A percentile compares a stretch with the other conserved stretches of the same genome.
phyloP scores from a whole-genome alignment of 768 basidiomycete species.

The Trametes cubensis region DNA sequence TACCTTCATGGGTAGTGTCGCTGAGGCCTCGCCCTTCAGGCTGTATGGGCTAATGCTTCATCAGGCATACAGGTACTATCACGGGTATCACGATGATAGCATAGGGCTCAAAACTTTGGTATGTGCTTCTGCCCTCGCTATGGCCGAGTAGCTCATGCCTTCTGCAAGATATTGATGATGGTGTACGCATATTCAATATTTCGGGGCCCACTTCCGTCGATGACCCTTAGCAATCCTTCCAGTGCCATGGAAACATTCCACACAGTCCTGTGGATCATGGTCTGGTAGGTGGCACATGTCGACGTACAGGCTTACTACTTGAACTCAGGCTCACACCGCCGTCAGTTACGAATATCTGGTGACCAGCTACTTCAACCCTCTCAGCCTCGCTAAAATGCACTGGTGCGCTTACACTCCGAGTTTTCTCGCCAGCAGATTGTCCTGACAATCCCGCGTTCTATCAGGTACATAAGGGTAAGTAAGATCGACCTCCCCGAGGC shows the following conservation, averaged over 20 bases:
- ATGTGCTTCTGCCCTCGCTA: not conserved
- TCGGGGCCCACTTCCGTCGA: no score
- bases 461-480: not conserved
- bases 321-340: no score
- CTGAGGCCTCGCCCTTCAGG: not conserved
- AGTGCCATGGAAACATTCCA: not conserved
- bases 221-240: not conserved
- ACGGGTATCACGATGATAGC: not conserved
- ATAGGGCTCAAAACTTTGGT: not conserved
- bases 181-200: not conserved
- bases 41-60: constrained; percentile 3
- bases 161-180: not conserved
- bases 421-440: not conserved
- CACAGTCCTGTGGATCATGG: constrained; percentile 1
- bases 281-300: not conserved
- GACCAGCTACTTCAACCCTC: constrained; percentile 2
- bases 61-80: not conserved
- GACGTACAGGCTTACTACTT: not conserved
- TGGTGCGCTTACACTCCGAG: not conserved
- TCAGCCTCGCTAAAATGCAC: not conserved
- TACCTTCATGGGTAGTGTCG: not conserved
- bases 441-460: no score
- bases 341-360: constrained; percentile 4
- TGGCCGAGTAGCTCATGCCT: no score
- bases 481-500: no score